Conservation (phyloP, 371 early-diverging fungal species). For the Cladochytrium tenue region DNA sequence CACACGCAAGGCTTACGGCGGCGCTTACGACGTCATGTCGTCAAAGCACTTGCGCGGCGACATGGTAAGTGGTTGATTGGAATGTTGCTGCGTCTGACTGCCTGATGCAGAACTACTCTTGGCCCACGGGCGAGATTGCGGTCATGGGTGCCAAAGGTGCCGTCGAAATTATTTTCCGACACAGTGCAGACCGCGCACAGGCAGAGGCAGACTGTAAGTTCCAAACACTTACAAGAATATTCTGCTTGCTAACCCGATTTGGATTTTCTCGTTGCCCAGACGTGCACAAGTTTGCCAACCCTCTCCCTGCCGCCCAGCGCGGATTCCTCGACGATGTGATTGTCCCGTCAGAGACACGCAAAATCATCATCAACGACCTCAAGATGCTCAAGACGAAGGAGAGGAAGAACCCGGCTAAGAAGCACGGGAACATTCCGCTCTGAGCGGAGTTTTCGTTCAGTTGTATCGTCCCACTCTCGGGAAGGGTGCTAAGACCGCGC, state of each 20-base stretch:
- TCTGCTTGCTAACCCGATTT: not conserved
- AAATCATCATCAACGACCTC: constrained; percentile 85
- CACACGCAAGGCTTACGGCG: constrained; percentile 95
- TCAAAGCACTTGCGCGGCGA: constrained; percentile 95
- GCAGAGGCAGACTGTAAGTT: constrained; percentile 75
- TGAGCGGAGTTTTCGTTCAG: constrained; percentile 24
- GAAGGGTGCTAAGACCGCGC: too few relatives aligned
- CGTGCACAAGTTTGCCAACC: constrained; percentile 90
- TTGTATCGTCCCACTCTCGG: too few relatives aligned
- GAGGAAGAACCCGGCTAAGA: constrained; percentile 80
- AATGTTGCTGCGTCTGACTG: not conserved
- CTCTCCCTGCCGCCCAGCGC: constrained; percentile 91
- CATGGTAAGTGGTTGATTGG: constrained; percentile 25
- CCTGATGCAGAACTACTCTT: constrained; percentile 72
- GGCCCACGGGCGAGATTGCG: constrained; percentile 96
- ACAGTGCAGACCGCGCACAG: constrained; percentile 63
- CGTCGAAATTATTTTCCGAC: constrained; percentile 92
- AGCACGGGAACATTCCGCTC: constrained; percentile 93
- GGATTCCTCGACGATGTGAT: constrained; percentile 95
- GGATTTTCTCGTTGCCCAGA: constrained; percentile 36
- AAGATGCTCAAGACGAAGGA: constrained; percentile 75
- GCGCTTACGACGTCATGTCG: constrained; percentile 97
- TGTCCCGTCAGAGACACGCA: constrained; percentile 79
- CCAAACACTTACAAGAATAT: not conserved
- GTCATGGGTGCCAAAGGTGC: constrained; percentile 98